These are phyloP conservation scores for Themeda triandra DNA, from an alignment of 176 grass and related monocot genomes.

Conservation along the genomic window DNA sequence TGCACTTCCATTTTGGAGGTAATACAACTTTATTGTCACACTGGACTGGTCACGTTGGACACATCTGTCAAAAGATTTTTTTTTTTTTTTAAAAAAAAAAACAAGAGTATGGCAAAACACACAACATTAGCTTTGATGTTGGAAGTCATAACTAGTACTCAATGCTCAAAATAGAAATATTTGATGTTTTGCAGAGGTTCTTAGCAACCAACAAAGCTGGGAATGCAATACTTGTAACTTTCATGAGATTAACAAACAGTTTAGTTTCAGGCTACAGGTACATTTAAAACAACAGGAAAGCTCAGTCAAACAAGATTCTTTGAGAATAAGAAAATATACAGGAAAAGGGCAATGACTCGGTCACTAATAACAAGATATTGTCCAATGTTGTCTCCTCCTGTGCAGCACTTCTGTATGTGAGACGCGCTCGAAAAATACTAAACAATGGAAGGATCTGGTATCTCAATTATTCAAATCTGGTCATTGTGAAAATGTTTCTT, in stretches of 20 bases:
- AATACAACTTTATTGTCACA: conserved; percentile 89
- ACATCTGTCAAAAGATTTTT: conserved; percentile 70
- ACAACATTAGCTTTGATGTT: neutral
- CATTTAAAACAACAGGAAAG: neutral
- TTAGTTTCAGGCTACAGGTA: neutral
- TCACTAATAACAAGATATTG: conserved; percentile 5
- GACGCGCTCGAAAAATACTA: neutral
- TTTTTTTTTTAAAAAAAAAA: too few relatives aligned
- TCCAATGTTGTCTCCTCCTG: neutral
- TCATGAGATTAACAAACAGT: conserved; percentile 9
- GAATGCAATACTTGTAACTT: neutral
- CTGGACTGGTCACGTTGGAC: conserved; percentile 75
- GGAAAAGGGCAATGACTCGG: neutral
- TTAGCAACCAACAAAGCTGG: neutral
- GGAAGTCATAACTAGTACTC: neutral
- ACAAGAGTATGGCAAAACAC: neutral
- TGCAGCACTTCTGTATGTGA: neutral
- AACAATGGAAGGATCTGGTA: neutral
- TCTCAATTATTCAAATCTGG: neutral
- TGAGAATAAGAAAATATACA: neutral
- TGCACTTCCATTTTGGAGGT: conserved; percentile 96
- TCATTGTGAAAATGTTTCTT: conserved; percentile 5
- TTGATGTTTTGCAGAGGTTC: neutral
- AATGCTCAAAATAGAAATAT: neutral
- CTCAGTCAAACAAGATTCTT: neutral